phyloP scores from a whole-genome alignment of 768 basidiomycete species.

The Tulasnella calospora region DNA sequence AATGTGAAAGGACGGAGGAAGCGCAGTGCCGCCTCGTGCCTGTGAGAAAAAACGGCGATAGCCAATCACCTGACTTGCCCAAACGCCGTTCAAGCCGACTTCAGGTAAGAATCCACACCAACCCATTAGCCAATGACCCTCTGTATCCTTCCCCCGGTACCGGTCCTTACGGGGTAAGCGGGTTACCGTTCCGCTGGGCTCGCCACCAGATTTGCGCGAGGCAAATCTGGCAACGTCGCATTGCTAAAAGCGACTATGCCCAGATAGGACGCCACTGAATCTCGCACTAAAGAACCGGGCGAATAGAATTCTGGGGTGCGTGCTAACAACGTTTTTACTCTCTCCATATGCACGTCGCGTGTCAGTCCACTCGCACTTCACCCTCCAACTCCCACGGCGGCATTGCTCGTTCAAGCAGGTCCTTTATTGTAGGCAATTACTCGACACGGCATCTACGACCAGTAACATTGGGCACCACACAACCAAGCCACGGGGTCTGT shows the following conservation, averaged over 20 bases:
- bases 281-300: neutral
- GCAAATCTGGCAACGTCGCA: neutral
- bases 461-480: neutral
- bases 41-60: neutral
- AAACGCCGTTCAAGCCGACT: conserved; percentile 9
- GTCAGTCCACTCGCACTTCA: neutral
- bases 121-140: neutral
- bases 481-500: neutral
- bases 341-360: neutral
- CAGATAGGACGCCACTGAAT: conserved; percentile 1
- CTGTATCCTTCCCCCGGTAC: neutral
- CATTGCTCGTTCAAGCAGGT: neutral
- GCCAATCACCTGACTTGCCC: neutral
- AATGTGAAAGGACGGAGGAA: neutral
- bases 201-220: conserved; percentile 1
- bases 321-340: neutral
- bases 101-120: neutral
- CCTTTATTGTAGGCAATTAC: neutral
- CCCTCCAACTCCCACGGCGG: neutral
- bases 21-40: neutral
- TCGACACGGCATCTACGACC: neutral
- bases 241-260: neutral
- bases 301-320: neutral
- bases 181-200: neutral
- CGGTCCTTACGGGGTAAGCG: neutral